Evolutionary conservation across 1,284 basidiomycete species (phyloP).

Genomic region (Pseudozyma thailandica): DNA sequence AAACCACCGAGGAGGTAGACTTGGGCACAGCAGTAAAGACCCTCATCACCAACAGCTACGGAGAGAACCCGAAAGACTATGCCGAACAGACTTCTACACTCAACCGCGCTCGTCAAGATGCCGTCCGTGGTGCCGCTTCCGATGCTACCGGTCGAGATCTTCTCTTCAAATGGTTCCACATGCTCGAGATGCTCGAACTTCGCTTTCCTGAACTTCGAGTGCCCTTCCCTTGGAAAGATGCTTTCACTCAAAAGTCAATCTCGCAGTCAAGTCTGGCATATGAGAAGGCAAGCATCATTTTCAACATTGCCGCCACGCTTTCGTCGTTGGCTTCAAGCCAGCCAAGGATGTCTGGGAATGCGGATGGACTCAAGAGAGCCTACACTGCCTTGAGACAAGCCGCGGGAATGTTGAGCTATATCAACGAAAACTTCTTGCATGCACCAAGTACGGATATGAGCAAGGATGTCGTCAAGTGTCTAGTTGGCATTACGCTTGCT

Average conservation of each 20-base stretch:
- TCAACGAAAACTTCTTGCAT: constrained; percentile 99
- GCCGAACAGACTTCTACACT: constrained; percentile 83
- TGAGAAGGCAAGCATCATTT: constrained; percentile 97
- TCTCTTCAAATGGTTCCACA: constrained; percentile 99
- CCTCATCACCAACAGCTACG: constrained; percentile 90
- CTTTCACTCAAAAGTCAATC: constrained; percentile 88
- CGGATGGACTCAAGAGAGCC: constrained; percentile 90
- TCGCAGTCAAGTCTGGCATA: constrained; percentile 96
- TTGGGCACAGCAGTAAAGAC: constrained; percentile 87
- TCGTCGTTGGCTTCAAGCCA: constrained; percentile 86
- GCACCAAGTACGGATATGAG: constrained; percentile 97
- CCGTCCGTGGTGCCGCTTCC: constrained; percentile 92
- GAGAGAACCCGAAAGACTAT: constrained; percentile 89
- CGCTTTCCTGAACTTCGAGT: constrained; percentile 96
- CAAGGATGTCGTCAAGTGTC: constrained; percentile 91
- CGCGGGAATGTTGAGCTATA: constrained; percentile 96
- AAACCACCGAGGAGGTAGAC: constrained; percentile 77
- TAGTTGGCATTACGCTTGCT: constrained; percentile 85
- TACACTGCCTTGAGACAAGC: constrained; percentile 93
- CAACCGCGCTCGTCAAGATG: constrained; percentile 91
- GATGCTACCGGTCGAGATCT: constrained; percentile 76
- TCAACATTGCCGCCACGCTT: constrained; percentile 94
- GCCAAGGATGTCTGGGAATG: constrained; percentile 69
- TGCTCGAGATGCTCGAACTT: constrained; percentile 95
- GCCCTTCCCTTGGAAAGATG: constrained; percentile 93